phyloP scores from a whole-genome alignment of 202 grass and related monocot genomes.

The Brachypodium distachyon region DNA sequence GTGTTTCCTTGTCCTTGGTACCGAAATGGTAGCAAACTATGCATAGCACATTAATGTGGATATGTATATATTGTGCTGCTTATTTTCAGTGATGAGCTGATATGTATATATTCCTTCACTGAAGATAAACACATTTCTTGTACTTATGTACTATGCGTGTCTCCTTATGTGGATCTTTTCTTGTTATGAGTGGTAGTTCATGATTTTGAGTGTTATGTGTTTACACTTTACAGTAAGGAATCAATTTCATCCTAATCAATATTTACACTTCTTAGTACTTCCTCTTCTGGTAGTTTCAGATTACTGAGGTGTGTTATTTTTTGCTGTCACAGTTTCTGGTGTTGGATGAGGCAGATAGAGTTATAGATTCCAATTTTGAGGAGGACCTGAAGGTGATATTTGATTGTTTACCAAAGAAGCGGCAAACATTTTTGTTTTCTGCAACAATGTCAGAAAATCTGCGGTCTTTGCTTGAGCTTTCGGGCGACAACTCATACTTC shows the following conservation, averaged over 20 bases:
- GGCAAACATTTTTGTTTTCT: slow-evolving; percentile 92
- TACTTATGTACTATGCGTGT: background rate
- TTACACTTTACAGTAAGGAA: background rate
- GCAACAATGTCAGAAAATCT: slow-evolving; percentile 90
- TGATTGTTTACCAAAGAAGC: slow-evolving; percentile 63
- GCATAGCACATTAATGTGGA: background rate
- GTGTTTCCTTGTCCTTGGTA: background rate
- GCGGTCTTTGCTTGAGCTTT: slow-evolving; percentile 69
- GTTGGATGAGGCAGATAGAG: slow-evolving; percentile 91
- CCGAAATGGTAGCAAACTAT: background rate
- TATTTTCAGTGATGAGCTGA: background rate
- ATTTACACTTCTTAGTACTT: background rate
- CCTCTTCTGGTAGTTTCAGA: background rate
- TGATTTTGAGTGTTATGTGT: background rate
- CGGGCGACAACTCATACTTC: slow-evolving; percentile 69
- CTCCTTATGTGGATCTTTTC: background rate
- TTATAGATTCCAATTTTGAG: slow-evolving; percentile 85
- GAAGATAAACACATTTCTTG: background rate
- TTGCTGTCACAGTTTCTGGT: slow-evolving; percentile 76
- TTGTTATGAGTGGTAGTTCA: background rate
- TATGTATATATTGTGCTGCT: background rate
- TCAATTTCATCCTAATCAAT: background rate
- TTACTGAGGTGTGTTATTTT: background rate
- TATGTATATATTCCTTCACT: background rate
- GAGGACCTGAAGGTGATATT: slow-evolving; percentile 81